Conservation (phyloP, 2,329 filamentous ascomycete species). For the Chrysoporthe austroafricana region DNA sequence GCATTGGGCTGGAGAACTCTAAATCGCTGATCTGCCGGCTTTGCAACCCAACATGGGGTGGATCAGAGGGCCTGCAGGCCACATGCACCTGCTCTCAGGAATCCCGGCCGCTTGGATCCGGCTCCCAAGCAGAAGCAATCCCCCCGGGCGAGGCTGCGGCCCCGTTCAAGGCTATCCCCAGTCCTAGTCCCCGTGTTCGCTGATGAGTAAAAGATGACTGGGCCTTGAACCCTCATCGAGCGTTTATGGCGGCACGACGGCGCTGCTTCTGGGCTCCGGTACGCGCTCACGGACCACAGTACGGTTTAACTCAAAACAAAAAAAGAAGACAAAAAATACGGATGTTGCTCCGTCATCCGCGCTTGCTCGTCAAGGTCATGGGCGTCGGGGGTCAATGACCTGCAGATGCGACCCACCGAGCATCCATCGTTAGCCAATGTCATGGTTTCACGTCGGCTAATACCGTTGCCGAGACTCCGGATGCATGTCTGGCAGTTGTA, state of each 20-base stretch:
- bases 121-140: conserved; percentile 18
- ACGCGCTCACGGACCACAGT: conserved; percentile 5
- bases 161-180: conserved; percentile 15
- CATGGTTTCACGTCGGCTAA: conserved; percentile 27
- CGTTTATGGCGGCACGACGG: neutral
- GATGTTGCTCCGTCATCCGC: conserved; percentile 13
- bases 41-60: conserved; percentile 20
- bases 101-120: conserved; percentile 29
- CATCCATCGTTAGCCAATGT: conserved; percentile 20
- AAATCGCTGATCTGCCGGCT: conserved; percentile 14
- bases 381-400: conserved; percentile 15
- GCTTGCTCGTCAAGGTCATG: conserved; percentile 16
- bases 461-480: conserved; percentile 25
- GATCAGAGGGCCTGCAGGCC: conserved; percentile 13
- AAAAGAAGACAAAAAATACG: neutral
- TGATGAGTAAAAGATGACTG: conserved; percentile 26
- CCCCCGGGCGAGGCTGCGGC: conserved; percentile 14
- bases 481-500: conserved; percentile 23
- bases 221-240: neutral
- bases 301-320: neutral
- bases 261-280: neutral
- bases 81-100: conserved; percentile 15
- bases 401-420: conserved; percentile 21
- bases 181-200: conserved; percentile 15
- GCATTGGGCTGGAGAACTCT: neutral